A percentile compares a stretch with the other conserved stretches of the same genome.
Conservation (phyloP, 169 alveolate genomes). For the Babesia caballi region DNA sequence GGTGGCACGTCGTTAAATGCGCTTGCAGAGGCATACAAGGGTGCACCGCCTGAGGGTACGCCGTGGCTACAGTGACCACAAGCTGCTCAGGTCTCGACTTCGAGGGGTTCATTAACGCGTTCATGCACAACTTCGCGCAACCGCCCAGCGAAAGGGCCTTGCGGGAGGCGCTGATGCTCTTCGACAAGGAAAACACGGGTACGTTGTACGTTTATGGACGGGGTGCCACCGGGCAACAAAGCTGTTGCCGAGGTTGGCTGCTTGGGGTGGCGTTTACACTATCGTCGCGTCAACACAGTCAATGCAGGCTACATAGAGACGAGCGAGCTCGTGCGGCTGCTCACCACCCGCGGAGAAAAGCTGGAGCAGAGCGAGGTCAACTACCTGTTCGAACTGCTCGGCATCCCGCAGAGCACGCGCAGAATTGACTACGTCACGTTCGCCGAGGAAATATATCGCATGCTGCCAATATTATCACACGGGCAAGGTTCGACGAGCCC, state of each 20-base stretch:
- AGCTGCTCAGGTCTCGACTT: slow-evolving; percentile 32
- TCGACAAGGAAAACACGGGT: slow-evolving; percentile 52
- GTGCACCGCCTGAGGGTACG: slow-evolving; percentile 39
- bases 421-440: slow-evolving; percentile 34
- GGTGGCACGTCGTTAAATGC: not conserved
- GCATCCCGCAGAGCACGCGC: slow-evolving; percentile 15
- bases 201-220: not conserved
- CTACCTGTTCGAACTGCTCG: slow-evolving; percentile 42
- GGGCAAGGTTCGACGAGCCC: not conserved
- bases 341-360: slow-evolving; percentile 58
- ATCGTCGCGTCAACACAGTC: too few species aligned
- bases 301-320: slow-evolving; percentile 51
- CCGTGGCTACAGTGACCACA: not conserved
- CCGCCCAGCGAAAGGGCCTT: slow-evolving; percentile 60
- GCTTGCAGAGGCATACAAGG: slow-evolving; percentile 49
- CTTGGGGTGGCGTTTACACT: too few species aligned
- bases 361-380: slow-evolving; percentile 34
- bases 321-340: slow-evolving; percentile 19
- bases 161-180: slow-evolving; percentile 49
- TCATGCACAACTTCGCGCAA: slow-evolving; percentile 27
- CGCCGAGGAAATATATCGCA: slow-evolving; percentile 46
- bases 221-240: not conserved
- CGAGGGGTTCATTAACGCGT: slow-evolving; percentile 36
- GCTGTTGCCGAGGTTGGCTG: too few species aligned
- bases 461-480: slow-evolving; percentile 43